Conservation (phyloP, 2,329 filamentous ascomycete species). For the Trichoderma brevicompactum region DNA sequence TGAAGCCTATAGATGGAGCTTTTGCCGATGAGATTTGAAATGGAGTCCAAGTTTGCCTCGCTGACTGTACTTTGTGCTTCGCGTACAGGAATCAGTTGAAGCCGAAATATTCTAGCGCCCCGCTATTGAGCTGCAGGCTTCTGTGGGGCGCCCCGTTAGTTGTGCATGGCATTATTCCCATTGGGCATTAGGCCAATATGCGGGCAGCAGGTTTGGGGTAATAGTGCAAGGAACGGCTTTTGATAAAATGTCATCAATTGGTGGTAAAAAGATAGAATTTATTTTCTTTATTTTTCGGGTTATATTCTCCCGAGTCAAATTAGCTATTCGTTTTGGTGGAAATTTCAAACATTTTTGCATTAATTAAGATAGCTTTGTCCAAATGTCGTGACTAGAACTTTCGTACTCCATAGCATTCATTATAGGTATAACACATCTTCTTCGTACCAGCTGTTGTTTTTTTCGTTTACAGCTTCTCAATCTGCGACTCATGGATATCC, state of each 20-base stretch:
- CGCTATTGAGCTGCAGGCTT: constrained; percentile 11
- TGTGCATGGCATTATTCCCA: constrained; percentile 8
- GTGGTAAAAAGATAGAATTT: not conserved
- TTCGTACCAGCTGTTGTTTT: not conserved
- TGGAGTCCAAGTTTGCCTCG: not conserved
- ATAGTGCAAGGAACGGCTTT: not conserved
- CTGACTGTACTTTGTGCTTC: not conserved
- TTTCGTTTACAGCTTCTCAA: constrained; percentile 16
- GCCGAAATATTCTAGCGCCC: constrained; percentile 18
- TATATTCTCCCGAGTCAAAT: not conserved
- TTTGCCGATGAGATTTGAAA: not conserved
- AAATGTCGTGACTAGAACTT: constrained; percentile 1
- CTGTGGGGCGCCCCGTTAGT: constrained; percentile 21
- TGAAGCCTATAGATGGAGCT: not conserved
- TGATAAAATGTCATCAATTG: not conserved
- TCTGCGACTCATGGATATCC: constrained; percentile 20
- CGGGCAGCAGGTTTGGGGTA: not conserved
- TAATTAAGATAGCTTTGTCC: not conserved
- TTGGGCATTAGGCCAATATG: not conserved
- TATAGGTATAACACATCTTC: not conserved
- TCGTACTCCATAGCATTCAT: constrained; percentile 10
- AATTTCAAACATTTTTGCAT: not conserved
- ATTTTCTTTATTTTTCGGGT: not conserved
- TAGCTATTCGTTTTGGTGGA: not conserved
- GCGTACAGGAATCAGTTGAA: not conserved